Conservation (phyloP, 768 basidiomycete species). For the Flagelloscypha sp. region DNA sequence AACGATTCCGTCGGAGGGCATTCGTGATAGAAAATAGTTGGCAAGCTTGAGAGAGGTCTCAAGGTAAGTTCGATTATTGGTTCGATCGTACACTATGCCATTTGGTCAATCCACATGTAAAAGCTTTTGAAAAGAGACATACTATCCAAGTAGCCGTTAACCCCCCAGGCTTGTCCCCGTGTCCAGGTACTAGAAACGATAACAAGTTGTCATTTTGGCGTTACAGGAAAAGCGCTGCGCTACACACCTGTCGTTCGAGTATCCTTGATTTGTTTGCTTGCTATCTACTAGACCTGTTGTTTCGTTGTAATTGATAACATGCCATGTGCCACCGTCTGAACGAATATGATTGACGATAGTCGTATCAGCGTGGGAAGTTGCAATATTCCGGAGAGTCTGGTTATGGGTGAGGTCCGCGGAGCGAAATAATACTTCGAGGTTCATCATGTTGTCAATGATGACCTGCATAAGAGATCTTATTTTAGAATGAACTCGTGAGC, state of each 20-base stretch:
- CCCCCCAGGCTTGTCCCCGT: conserved; percentile 38
- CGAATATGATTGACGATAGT: conserved; percentile 63
- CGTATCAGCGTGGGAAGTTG: conserved; percentile 55
- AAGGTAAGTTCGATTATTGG: conserved; percentile 25
- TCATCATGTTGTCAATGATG: conserved; percentile 80
- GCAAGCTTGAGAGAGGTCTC: conserved; percentile 32
- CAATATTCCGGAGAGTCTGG: conserved; percentile 48
- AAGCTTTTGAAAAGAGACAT: conserved; percentile 9
- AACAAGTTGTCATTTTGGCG: not conserved
- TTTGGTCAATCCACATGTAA: not conserved
- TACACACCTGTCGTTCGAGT: conserved; percentile 34
- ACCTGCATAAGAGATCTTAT: conserved; percentile 28
- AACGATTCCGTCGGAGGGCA: conserved; percentile 28
- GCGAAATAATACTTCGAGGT: conserved; percentile 57
- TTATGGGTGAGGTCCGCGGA: conserved; percentile 54
- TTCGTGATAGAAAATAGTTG: conserved; percentile 25
- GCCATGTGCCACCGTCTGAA: conserved; percentile 47
- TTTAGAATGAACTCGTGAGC: conserved; percentile 1
- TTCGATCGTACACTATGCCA: conserved; percentile 30
- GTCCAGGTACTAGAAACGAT: conserved; percentile 36
- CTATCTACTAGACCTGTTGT: conserved; percentile 31
- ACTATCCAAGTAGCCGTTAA: conserved; percentile 37
- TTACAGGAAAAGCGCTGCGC: not conserved
- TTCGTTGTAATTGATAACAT: conserved; percentile 34
- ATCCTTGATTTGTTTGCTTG: conserved; percentile 30